Evolutionary conservation across 495 filamentous ascomycete species (phyloP), one percentile per base, ranked within the genome.

Genomic region (Neurospora sublineolata): DNA sequence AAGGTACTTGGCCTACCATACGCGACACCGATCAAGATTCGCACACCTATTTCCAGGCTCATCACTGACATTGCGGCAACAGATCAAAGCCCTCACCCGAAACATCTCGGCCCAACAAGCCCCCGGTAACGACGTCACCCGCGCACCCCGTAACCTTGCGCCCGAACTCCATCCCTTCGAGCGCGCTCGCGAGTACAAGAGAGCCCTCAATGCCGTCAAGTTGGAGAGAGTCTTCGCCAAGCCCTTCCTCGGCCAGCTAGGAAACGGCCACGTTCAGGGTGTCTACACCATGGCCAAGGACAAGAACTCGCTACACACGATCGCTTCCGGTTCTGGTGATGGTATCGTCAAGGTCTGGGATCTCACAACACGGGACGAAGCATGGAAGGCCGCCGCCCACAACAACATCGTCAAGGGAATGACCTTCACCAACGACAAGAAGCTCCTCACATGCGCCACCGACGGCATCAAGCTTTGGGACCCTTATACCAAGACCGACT

Each of bases 321-420:
- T 96, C 76, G 91, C 93, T 11, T 93, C 90, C 71, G 92, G 92
- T 36, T 91, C 89, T 72, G 93, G 92, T 69, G 92, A 94, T 76
- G 94, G 94, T 72, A 87, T 97, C 16, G 86, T 97, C 52, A 99
- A 98, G 79, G 92, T 97, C 52, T 99, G 96, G 95, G 90, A 95
- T 80, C 82, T 99, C 71, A 87, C 90, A 4, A 91, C 86, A 37
- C 84, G 90, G 52, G 90, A 92, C 38, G 93, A 97, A 76, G 83
- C 91, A 18, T 96, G 93, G 89, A 86, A 92, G 40, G 89, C 88
- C 0, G 88, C 91, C 72, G 95, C 92, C 3, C 92, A 95, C 74
- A 80, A 84, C 42, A 87, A 94, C 69, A 91, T 99, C 69, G 92
- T 99, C 44, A 97, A 97, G 83, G 93, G 93, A 1, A 83, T 97